Conservation (phyloP, 2,329 filamentous ascomycete species). For the Pseudogymnoascus destructans region DNA sequence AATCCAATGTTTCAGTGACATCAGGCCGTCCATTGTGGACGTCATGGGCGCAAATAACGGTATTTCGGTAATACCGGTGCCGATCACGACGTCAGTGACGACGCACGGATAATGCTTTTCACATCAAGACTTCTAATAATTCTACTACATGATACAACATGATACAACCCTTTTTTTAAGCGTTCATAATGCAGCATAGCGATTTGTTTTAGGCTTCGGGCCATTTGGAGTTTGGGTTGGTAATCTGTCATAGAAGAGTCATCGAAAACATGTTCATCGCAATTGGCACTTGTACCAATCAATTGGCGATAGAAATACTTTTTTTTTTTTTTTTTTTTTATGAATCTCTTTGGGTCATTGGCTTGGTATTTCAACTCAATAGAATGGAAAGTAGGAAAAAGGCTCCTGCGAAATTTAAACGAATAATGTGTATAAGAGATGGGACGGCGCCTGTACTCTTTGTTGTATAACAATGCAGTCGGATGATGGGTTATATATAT, state of each 20-base stretch:
- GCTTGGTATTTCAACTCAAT: not conserved
- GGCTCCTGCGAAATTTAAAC: not conserved
- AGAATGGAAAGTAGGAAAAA: not conserved
- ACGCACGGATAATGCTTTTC: not conserved
- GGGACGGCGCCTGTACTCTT: constrained; percentile 4
- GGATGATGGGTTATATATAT: not conserved
- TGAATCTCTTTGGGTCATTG: constrained; percentile 1
- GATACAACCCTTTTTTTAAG: not conserved
- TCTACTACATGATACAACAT: constrained; percentile 1
- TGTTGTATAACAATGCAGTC: constrained; percentile 3
- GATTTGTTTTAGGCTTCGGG: not conserved
- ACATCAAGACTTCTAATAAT: not conserved
- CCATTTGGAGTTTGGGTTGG: not conserved
- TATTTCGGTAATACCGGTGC: not conserved
- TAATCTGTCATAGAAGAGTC: constrained; percentile 5
- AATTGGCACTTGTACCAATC: constrained; percentile 6
- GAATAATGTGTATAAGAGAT: not conserved
- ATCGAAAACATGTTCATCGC: constrained; percentile 6
- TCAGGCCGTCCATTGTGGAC: not conserved
- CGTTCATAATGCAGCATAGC: constrained; percentile 5
- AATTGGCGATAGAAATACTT: not conserved
- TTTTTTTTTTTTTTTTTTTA: not conserved
- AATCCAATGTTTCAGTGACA: constrained; percentile 6
- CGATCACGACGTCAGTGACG: constrained; percentile 3
- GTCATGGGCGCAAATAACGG: not conserved